phyloP scores from a whole-genome alignment of 495 filamentous ascomycete species.

The Eremomyces bilateralis region DNA sequence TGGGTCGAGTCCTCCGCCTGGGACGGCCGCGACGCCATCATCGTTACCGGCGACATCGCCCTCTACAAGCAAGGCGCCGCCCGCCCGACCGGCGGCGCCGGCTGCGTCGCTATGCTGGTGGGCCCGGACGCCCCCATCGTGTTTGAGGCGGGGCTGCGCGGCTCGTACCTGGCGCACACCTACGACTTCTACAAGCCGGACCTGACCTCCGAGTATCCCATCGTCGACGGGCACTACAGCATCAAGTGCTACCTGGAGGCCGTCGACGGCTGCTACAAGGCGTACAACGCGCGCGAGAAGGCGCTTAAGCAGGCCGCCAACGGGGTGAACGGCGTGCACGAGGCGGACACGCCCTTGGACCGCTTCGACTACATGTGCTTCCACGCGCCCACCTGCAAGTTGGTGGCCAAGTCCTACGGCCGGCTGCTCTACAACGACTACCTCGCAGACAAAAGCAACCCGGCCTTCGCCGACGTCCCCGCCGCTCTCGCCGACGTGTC shows the following conservation, averaged over 20 bases:
- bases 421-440: constrained; percentile 96
- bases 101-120: constrained; percentile 82
- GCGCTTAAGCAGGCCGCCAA: constrained; percentile 31
- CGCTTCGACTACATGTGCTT: constrained; percentile 92
- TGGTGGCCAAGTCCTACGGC: constrained; percentile 85
- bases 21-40: constrained; percentile 88
- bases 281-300: constrained; percentile 70
- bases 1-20: constrained; percentile 96
- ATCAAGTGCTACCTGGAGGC: constrained; percentile 90
- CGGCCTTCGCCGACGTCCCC: constrained; percentile 68
- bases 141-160: constrained; percentile 79
- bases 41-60: constrained; percentile 91
- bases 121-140: constrained; percentile 83
- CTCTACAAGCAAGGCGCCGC: constrained; percentile 94
- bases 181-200: constrained; percentile 99
- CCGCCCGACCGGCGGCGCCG: constrained; percentile 86
- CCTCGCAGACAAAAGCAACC: constrained; percentile 51
- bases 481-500: constrained; percentile 67
- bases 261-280: constrained; percentile 88
- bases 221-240: constrained; percentile 91
- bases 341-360: constrained; percentile 44
- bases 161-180: constrained; percentile 78
- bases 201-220: constrained; percentile 90
- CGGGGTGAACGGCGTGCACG: constrained; percentile 24
- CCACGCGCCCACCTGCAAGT: constrained; percentile 95